Evolutionary conservation across 176 grass and related monocot genomes (phyloP).

Genomic region (Oryza meridionalis): DNA sequence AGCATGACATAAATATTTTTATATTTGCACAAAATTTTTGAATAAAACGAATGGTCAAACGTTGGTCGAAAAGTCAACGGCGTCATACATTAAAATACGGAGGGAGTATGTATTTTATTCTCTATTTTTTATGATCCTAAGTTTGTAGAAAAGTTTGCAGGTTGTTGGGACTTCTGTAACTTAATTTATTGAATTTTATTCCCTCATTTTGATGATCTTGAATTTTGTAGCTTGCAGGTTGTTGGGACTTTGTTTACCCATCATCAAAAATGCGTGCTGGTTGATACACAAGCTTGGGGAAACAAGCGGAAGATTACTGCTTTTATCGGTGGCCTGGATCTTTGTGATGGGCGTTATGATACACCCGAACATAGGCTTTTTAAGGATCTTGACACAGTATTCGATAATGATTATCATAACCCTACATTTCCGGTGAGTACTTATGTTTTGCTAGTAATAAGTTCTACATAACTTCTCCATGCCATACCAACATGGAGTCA

Average conservation of each 20-base stretch:
- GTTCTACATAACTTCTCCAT: conserved; percentile 32
- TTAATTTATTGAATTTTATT: conserved; percentile 19
- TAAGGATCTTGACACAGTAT: conserved; percentile 79
- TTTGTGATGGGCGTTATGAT: conserved; percentile 98
- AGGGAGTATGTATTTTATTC: conserved; percentile 14
- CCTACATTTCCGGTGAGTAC: conserved; percentile 85
- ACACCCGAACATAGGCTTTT: conserved; percentile 94
- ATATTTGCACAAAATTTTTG: no score
- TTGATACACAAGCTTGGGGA: conserved; percentile 82
- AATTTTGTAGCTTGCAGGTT: conserved; percentile 63
- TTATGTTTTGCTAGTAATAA: conserved; percentile 29
- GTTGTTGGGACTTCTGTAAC: conserved; percentile 65
- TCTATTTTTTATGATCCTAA: conserved; percentile 26
- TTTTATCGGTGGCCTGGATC: conserved; percentile 91
- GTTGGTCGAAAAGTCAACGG: no score
- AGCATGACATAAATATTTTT: no score
- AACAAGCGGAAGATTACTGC: conserved; percentile 93
- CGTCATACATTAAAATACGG: no score
- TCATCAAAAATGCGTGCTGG: conserved; percentile 94
- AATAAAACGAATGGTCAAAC: no score
- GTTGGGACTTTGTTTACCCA: conserved; percentile 94
- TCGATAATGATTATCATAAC: conserved; percentile 83
- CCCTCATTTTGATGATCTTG: conserved; percentile 26
- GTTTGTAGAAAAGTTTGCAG: conserved; percentile 47
- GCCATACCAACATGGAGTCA: background rate